Evolutionary conservation across 2,329 filamentous ascomycete species (phyloP).

Genomic region (Pezicula neosporulosa): DNA sequence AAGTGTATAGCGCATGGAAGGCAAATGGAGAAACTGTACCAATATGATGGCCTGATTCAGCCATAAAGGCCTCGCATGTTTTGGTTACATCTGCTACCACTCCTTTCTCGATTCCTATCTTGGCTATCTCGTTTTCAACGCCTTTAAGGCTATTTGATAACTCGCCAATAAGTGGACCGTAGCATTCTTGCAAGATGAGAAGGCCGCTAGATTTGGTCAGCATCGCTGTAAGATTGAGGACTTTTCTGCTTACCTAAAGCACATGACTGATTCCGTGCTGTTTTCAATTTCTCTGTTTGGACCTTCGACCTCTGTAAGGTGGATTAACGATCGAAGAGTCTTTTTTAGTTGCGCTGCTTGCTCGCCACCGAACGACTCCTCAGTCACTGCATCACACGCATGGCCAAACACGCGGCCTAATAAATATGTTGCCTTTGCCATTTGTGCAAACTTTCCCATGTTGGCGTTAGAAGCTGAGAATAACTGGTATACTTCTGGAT

Average conservation of each 20-base stretch:
- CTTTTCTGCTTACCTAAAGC: background rate
- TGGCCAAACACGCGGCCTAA: conserved; percentile 5
- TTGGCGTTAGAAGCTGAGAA: background rate
- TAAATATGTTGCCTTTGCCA: conserved; percentile 5
- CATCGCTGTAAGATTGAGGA: too few species aligned
- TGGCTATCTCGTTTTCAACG: too few species aligned
- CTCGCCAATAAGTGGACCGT: too few species aligned
- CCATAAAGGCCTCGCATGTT: too few species aligned
- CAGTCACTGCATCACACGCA: background rate
- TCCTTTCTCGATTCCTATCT: too few species aligned
- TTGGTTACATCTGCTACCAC: too few species aligned
- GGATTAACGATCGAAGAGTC: conserved; percentile 4
- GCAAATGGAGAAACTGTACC: too few species aligned
- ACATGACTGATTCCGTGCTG: conserved; percentile 5
- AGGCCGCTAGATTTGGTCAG: too few species aligned
- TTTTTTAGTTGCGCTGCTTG: conserved; percentile 4
- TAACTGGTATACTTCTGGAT: background rate
- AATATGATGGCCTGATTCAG: too few species aligned
- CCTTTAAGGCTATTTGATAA: too few species aligned
- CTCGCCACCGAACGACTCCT: background rate
- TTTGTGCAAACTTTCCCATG: conserved; percentile 9
- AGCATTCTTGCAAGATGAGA: too few species aligned
- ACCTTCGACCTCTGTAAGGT: background rate
- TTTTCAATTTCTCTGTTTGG: conserved; percentile 1
- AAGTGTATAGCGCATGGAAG: too few species aligned